Percentiles rank a stretch among this genome's conserved stretches.
Evolutionary conservation across 2,329 filamentous ascomycete genomes (phyloP).

Genomic region (Amauroascus niger): DNA sequence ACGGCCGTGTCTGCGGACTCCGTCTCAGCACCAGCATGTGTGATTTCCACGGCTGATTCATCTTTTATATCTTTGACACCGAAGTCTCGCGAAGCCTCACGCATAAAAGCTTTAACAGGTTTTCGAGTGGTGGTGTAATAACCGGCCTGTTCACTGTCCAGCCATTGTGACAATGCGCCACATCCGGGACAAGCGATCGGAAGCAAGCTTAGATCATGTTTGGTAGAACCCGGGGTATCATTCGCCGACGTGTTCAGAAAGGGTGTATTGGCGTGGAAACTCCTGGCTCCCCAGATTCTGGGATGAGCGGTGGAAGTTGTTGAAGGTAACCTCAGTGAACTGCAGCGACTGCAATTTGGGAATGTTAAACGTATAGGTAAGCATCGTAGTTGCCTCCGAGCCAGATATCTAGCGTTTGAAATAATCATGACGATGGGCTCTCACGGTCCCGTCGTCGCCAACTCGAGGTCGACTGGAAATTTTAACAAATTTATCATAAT

Average conservation of each 20-base stretch:
- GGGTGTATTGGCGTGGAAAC: background rate
- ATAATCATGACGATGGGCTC: slow-evolving; percentile 1
- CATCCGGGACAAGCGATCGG: slow-evolving; percentile 53
- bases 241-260: background rate
- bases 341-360: background rate
- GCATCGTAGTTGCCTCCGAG: background rate
- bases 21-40: background rate
- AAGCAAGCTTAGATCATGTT: slow-evolving; percentile 22
- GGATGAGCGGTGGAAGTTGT: background rate
- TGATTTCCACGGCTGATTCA: background rate
- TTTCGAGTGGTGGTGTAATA: slow-evolving; percentile 47
- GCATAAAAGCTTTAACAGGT: slow-evolving; percentile 34
- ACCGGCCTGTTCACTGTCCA: slow-evolving; percentile 46
- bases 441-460: background rate
- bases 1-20: background rate
- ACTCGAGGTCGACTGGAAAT: background rate
- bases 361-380: background rate
- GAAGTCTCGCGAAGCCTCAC: slow-evolving; percentile 8
- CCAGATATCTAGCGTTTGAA: background rate
- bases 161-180: slow-evolving; percentile 50
- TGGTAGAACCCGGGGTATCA: background rate
- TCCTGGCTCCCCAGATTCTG: background rate
- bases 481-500: background rate
- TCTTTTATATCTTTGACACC: slow-evolving; percentile 6
- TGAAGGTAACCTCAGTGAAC: background rate